These are phyloP conservation scores for Lineolata rhizophorae DNA, from an alignment of 495 filamentous ascomycete genomes.

Conservation along the genomic window DNA sequence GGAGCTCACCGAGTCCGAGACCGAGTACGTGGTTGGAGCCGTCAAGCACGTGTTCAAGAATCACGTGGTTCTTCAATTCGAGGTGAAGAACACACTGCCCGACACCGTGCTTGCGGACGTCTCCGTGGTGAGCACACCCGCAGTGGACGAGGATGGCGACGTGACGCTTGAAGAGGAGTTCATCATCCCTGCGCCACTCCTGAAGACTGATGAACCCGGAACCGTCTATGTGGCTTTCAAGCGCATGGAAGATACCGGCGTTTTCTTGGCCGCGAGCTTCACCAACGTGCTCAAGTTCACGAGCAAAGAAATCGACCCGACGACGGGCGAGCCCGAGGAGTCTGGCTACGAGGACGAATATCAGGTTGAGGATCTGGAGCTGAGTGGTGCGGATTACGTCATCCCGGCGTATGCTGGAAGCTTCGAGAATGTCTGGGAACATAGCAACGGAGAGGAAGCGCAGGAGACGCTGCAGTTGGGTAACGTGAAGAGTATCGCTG, in stretches of 20 bases:
- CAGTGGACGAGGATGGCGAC: slow-evolving; percentile 59
- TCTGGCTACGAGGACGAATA: slow-evolving; percentile 93
- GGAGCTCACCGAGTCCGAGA: slow-evolving; percentile 89
- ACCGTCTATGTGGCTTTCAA: slow-evolving; percentile 91
- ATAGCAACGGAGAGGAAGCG: slow-evolving; percentile 63
- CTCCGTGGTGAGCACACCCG: slow-evolving; percentile 64
- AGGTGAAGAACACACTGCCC: slow-evolving; percentile 91
- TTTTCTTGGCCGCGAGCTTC: slow-evolving; percentile 57
- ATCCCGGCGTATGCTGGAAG: slow-evolving; percentile 81
- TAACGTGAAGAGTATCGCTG: slow-evolving; percentile 76
- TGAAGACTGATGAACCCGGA: slow-evolving; percentile 63
- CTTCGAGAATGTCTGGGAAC: slow-evolving; percentile 95
- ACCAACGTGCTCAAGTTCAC: slow-evolving; percentile 92
- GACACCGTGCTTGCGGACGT: slow-evolving; percentile 82
- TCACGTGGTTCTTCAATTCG: slow-evolving; percentile 88
- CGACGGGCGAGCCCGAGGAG: slow-evolving; percentile 83
- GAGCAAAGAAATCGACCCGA: slow-evolving; percentile 90
- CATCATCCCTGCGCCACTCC: slow-evolving; percentile 68
- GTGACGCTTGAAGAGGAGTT: slow-evolving; percentile 59
- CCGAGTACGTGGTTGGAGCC: slow-evolving; percentile 84
- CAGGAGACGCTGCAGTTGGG: slow-evolving; percentile 86
- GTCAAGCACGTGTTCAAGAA: slow-evolving; percentile 97
- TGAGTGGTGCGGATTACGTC: slow-evolving; percentile 81
- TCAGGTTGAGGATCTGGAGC: slow-evolving; percentile 83
- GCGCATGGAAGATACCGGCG: slow-evolving; percentile 46